These are phyloP conservation scores for Haematococcus lacustris DNA, from an alignment of 139 green algal species.

Conservation along the genomic window DNA sequence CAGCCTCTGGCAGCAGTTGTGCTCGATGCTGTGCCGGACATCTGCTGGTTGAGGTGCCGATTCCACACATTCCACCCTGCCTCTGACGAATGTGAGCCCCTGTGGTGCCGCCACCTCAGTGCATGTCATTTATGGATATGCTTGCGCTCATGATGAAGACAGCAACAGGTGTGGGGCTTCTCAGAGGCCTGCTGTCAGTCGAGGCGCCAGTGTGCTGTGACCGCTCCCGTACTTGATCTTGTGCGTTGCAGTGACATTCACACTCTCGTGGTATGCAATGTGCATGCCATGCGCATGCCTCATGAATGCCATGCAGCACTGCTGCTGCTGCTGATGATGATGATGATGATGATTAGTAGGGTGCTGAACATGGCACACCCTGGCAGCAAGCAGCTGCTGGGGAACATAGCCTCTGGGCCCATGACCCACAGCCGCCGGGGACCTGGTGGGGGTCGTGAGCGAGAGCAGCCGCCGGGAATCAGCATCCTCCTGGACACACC, in stretches of 20 bases:
- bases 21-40: not conserved
- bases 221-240: too few relatives aligned
- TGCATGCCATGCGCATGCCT: too few relatives aligned
- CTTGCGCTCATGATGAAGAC: too few relatives aligned
- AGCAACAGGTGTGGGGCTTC: too few relatives aligned
- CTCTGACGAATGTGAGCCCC: not conserved
- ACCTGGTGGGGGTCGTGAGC: not conserved
- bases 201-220: too few relatives aligned
- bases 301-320: too few relatives aligned
- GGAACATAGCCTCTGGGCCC: not conserved
- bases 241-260: too few relatives aligned
- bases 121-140: too few relatives aligned
- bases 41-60: too few relatives aligned
- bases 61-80: not conserved
- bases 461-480: not conserved
- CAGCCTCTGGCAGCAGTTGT: not conserved
- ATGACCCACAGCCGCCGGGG: not conserved
- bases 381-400: not conserved
- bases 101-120: not conserved
- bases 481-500: not conserved
- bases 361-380: not conserved
- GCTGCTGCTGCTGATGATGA: not conserved
- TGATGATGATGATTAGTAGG: not conserved
- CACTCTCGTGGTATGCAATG: too few relatives aligned
- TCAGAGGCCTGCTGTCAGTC: too few relatives aligned